A percentile compares a stretch with the other conserved stretches of the same genome.
These are phyloP conservation scores for Aspergillus arachidicola DNA, from an alignment of 2,329 filamentous ascomycete genomes.

Conservation along the genomic window DNA sequence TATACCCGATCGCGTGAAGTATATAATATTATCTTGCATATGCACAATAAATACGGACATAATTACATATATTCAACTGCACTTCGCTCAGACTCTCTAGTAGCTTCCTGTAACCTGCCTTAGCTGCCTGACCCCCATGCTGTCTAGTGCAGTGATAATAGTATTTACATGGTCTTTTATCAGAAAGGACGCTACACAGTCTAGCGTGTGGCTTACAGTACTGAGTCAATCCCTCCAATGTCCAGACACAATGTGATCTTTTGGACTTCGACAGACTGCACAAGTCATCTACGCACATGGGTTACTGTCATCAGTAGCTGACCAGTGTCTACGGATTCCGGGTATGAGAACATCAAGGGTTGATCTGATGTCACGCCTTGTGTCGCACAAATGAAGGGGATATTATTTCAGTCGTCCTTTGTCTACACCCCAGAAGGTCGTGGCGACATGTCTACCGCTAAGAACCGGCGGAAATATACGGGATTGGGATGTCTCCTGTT, in stretches of 20 bases:
- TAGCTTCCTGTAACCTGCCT: not conserved
- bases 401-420: not conserved
- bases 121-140: not conserved
- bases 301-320: no score
- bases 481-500: no score
- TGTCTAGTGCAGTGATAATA: not conserved
- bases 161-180: not conserved
- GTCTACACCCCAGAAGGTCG: not conserved
- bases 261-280: not conserved
- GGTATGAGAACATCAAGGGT: no score
- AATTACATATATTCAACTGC: not conserved
- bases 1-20: not conserved
- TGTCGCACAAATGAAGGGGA: not conserved
- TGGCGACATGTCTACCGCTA: no score
- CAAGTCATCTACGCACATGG: not conserved
- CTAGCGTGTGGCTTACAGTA: no score
- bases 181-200: no score
- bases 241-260: no score
- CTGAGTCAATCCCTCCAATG: no score
- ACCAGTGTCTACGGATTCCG: no score
- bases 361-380: not conserved
- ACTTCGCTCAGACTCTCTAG: not conserved
- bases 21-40: not conserved
- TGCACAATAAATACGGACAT: not conserved
- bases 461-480: no score